phyloP scores from a whole-genome alignment of 139 green algal species.

The Picochlorum sp. region DNA sequence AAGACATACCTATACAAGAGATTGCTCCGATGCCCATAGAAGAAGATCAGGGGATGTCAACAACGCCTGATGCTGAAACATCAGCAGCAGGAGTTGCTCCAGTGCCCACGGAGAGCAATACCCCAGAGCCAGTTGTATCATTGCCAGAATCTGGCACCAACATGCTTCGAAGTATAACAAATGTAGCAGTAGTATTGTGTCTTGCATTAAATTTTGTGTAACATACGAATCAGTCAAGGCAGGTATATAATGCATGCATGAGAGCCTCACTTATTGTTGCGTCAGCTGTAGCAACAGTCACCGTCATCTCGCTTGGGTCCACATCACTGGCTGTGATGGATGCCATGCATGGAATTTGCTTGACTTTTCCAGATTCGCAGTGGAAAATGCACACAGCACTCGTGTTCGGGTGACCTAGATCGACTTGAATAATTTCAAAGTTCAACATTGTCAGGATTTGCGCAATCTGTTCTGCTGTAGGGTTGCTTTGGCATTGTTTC shows the following conservation, averaged over 20 bases:
- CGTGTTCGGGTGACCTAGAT: constrained; percentile 24
- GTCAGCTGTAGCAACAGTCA: constrained; percentile 40
- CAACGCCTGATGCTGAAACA: no score
- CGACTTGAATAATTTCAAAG: constrained; percentile 16
- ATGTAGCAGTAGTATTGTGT: no score
- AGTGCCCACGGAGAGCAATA: no score
- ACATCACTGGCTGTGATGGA: constrained; percentile 20
- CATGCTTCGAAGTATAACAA: no score
- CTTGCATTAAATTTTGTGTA: no score
- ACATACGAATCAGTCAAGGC: no score
- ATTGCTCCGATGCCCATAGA: no score
- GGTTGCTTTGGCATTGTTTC: constrained; percentile 14
- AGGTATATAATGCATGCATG: constrained; percentile 4
- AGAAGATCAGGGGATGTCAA: no score
- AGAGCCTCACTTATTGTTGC: constrained; percentile 23
- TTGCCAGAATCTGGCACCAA: no score
- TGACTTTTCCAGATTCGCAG: neutral
- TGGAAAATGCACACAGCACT: constrained; percentile 27
- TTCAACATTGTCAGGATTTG: neutral
- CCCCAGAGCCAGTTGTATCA: no score
- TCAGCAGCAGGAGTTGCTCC: no score
- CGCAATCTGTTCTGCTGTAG: neutral
- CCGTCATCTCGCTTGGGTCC: constrained; percentile 11
- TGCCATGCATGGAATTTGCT: constrained; percentile 43
- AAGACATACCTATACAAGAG: no score